Base-by-base conservation (phyloP, 108 stramenopile genomes). In the Skeletonema menzelii region DNA sequence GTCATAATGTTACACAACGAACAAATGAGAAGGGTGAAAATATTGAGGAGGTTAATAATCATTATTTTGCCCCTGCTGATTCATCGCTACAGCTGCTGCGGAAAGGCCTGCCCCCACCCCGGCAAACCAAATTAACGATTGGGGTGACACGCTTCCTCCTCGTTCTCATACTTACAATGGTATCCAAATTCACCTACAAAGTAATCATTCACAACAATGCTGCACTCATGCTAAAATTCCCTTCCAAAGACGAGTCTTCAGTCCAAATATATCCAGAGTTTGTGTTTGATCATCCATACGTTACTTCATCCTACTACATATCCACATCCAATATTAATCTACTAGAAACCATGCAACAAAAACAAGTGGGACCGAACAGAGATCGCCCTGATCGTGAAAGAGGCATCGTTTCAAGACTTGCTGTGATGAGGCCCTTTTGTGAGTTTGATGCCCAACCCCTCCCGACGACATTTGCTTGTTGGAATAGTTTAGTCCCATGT, bases 401-500 rank as follows among this genome's bases (percentile, higher is more conserved):
- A 10, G 72, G 77, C 15, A 76, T 73, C 17, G 70, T 44, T 11
- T 67, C 77, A 5, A 57, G 78, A n/a, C 64, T 86, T 40, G 85
- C 82, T 7, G 64, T 86, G 0, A 62, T 86, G 5, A 64, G 85
- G 24, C 85, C 85, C 11, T 83, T 86, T 57, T 86, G 82, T 67
- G 82, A 76, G 28, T 86, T 83, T 57, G 82, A 86, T 70, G 78
- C 85, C 11, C 75, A 71, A 12, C 65, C 68, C 0, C 62, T 86
- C 13, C 82, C 82, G 4, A 73, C 67, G 11, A 83, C 82, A 7
- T 86, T 86, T 57, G 73, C 73, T 13, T 78, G 78, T 58, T 86
- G 85, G 85, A 83, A 86, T 27, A 69, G 75, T 35, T 58, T 86
- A 15, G 69, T 73, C 8, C 85, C 82, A 0, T 86, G 85, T 63